Conservation (phyloP, 345 rosid genomes). For the Sonneratia caseolaris region DNA sequence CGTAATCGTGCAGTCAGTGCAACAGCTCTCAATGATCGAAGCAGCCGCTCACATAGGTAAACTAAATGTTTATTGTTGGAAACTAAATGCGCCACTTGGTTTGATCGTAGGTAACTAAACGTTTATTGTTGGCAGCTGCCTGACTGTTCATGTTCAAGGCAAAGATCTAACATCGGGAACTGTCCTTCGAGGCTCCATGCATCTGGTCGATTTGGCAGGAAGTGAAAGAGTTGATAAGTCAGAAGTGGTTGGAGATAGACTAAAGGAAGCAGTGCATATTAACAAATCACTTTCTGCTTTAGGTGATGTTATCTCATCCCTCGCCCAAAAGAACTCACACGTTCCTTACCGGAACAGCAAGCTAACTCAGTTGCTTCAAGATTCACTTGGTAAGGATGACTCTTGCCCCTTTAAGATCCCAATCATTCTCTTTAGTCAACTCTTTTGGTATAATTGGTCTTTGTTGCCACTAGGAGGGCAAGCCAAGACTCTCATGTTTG, state of each 20-base stretch:
- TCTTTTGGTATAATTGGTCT: conserved; percentile 5
- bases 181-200: conserved; percentile 73
- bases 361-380: conserved; percentile 91
- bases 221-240: conserved; percentile 96
- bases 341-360: conserved; percentile 95
- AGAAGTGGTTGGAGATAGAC: conserved; percentile 80
- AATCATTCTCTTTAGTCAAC: conserved; percentile 5
- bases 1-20: conserved; percentile 75
- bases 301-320: conserved; percentile 86
- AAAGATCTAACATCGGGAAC: conserved; percentile 66
- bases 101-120: too few species aligned
- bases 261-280: conserved; percentile 87
- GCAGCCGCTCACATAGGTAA: conserved; percentile 98
- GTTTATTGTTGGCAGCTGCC: conserved; percentile 44
- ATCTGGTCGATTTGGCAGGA: conserved; percentile 95
- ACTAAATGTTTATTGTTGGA: neutral
- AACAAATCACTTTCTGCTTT: conserved; percentile 88
- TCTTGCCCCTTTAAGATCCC: neutral
- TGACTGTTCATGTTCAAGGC: conserved; percentile 93
- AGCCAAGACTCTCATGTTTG: conserved; percentile 97
- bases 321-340: conserved; percentile 75
- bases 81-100: neutral
- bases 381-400: conserved; percentile 55
- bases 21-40: conserved; percentile 88
- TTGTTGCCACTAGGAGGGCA: conserved; percentile 59